Evolutionary conservation across 140 eudicot genomes (phyloP).

Genomic region (Flaveria floridana): DNA sequence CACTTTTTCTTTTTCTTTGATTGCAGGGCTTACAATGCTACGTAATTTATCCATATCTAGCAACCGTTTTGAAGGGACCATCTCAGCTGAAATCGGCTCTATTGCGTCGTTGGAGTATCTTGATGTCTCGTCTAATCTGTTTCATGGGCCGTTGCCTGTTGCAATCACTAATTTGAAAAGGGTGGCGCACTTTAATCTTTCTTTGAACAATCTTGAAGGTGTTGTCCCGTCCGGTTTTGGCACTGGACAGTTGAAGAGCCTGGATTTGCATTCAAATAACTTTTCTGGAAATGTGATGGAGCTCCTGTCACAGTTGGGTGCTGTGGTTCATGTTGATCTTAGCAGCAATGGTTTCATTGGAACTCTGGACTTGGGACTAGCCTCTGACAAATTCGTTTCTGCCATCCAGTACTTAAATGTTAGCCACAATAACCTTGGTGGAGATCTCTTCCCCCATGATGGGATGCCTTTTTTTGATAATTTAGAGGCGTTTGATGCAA

Average conservation of each 20-base stretch:
- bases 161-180: slow-evolving; percentile 35
- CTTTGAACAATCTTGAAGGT: slow-evolving; percentile 54
- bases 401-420: slow-evolving; percentile 61
- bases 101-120: slow-evolving; percentile 46
- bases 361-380: slow-evolving; percentile 61
- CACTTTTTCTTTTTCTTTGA: slow-evolving; percentile 44
- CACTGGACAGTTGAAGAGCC: slow-evolving; percentile 43
- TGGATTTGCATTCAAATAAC: slow-evolving; percentile 63
- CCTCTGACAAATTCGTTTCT: slow-evolving; percentile 52
- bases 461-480: slow-evolving; percentile 82
- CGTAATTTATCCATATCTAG: slow-evolving; percentile 55
- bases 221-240: slow-evolving; percentile 45
- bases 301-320: slow-evolving; percentile 53
- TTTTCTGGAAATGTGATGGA: slow-evolving; percentile 60
- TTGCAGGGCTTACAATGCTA: slow-evolving; percentile 52
- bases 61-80: slow-evolving; percentile 51
- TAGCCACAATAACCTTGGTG: slow-evolving; percentile 62
- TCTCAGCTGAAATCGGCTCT: slow-evolving; percentile 42
- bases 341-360: slow-evolving; percentile 64
- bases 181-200: slow-evolving; percentile 55
- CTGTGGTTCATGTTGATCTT: slow-evolving; percentile 56
- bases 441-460: slow-evolving; percentile 77
- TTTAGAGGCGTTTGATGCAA: slow-evolving; percentile 79
- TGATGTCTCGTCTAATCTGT: slow-evolving; percentile 56
- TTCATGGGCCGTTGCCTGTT: slow-evolving; percentile 54